These are phyloP conservation scores for Aspergillus sparsus DNA, from an alignment of 495 filamentous ascomycete species.

Conservation along the genomic window DNA sequence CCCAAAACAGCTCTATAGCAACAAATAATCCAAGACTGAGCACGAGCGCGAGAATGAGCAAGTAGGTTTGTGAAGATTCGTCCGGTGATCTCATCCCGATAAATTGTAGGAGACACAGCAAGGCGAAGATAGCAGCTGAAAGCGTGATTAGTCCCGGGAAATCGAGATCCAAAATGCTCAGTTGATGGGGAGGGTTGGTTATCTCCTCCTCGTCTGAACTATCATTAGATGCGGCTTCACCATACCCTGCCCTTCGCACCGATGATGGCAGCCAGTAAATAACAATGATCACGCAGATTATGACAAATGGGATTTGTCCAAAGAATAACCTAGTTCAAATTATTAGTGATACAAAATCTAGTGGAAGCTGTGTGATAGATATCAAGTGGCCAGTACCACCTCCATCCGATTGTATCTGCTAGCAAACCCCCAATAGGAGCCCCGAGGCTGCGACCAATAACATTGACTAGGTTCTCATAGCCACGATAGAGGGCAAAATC, in stretches of 20 bases:
- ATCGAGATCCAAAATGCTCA: slow-evolving; percentile 20
- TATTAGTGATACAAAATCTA: not conserved
- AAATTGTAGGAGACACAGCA: slow-evolving; percentile 20
- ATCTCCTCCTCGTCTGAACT: not conserved
- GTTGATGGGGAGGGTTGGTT: not conserved
- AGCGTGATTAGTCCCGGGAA: slow-evolving; percentile 25
- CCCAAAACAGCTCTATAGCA: slow-evolving; percentile 30
- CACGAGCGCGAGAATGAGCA: slow-evolving; percentile 8
- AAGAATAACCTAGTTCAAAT: slow-evolving; percentile 30
- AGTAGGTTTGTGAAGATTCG: not conserved
- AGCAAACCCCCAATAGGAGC: slow-evolving; percentile 33
- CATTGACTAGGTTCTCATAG: slow-evolving; percentile 30
- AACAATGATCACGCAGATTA: slow-evolving; percentile 26
- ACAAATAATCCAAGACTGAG: slow-evolving; percentile 24
- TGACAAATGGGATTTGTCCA: slow-evolving; percentile 31
- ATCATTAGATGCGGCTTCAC: not conserved
- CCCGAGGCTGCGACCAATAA: slow-evolving; percentile 29
- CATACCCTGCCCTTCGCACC: too few species aligned
- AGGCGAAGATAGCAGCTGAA: slow-evolving; percentile 12
- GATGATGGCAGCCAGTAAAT: slow-evolving; percentile 20
- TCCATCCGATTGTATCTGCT: slow-evolving; percentile 32
- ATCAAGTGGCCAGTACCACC: slow-evolving; percentile 25
- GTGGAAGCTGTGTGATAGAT: not conserved
- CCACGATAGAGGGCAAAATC: slow-evolving; percentile 33
- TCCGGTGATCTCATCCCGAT: not conserved